Conservation (phyloP, 345 rosid genomes). For the Salix koriyanagi region DNA sequence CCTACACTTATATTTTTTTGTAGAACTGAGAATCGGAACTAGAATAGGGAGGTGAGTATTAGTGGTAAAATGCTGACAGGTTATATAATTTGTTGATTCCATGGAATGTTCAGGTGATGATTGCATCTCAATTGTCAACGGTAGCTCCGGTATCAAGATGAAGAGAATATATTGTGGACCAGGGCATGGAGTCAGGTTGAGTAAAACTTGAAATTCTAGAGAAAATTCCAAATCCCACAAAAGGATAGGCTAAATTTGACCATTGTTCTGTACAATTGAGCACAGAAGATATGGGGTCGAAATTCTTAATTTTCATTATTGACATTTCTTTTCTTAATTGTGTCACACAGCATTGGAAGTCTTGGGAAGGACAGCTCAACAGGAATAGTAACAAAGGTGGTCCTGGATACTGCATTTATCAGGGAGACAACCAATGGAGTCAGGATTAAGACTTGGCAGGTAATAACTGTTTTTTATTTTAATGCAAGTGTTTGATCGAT, state of each 20-base stretch:
- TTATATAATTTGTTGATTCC: slow-evolving; percentile 8
- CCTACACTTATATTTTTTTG: background rate
- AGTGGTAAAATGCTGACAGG: background rate
- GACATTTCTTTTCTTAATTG: background rate
- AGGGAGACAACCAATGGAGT: slow-evolving; percentile 80
- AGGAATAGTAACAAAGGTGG: slow-evolving; percentile 73
- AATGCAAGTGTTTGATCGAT: background rate
- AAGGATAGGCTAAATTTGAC: background rate
- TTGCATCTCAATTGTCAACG: slow-evolving; percentile 85
- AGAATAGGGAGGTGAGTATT: background rate
- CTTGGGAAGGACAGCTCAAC: slow-evolving; percentile 82
- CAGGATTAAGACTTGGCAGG: slow-evolving; percentile 99
- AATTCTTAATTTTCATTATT: background rate
- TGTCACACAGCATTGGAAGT: slow-evolving; percentile 68
- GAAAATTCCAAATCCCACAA: background rate
- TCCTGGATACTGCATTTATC: slow-evolving; percentile 76
- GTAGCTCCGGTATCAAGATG: slow-evolving; percentile 75
- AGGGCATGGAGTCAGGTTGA: slow-evolving; percentile 92
- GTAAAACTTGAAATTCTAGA: background rate
- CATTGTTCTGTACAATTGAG: no score
- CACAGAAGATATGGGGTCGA: background rate
- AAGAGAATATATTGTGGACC: slow-evolving; percentile 87
- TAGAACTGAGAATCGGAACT: background rate
- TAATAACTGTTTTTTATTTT: slow-evolving; percentile 15
- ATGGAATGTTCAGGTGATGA: slow-evolving; percentile 64